A percentile compares a stretch with the other conserved stretches of the same genome.
phyloP scores from a whole-genome alignment of 352 stramenopile species.

The Phytophthora hybrid region DNA sequence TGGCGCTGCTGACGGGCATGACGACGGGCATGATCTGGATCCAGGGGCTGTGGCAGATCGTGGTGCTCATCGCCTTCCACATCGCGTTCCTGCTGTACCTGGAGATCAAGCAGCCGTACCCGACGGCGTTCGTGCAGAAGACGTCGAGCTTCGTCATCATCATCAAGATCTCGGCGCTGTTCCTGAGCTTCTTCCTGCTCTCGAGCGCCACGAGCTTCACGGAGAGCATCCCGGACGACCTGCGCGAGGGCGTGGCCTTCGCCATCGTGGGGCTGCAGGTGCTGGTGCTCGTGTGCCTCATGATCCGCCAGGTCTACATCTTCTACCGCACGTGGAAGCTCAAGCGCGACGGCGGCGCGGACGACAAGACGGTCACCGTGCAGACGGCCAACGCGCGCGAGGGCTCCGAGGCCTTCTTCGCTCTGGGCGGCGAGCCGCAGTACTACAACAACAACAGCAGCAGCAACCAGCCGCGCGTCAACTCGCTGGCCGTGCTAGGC shows the following conservation, averaged over 20 bases:
- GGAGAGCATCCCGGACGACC: constrained; percentile 70
- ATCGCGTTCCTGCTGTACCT: constrained; percentile 85
- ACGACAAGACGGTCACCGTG: constrained; percentile 65
- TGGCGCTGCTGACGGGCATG: constrained; percentile 79
- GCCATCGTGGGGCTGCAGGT: constrained; percentile 85
- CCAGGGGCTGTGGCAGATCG: constrained; percentile 76
- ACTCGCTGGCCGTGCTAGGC: constrained; percentile 49
- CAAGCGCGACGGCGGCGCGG: constrained; percentile 46
- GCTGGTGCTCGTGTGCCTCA: constrained; percentile 80
- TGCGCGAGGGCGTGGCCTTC: constrained; percentile 81
- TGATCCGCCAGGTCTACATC: constrained; percentile 88
- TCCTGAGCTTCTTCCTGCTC: constrained; percentile 84
- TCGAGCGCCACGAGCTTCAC: constrained; percentile 76
- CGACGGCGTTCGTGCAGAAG: constrained; percentile 84
- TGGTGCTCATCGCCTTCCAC: constrained; percentile 79
- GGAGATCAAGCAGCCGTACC: constrained; percentile 86
- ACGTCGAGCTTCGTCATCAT: constrained; percentile 91
- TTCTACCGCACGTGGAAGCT: constrained; percentile 91
- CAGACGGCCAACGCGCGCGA: constrained; percentile 60
- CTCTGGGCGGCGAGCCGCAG: constrained; percentile 45
- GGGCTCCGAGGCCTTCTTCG: constrained; percentile 60
- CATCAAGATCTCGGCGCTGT: constrained; percentile 90
- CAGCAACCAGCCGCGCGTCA: constrained; percentile 31
- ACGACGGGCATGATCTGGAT: constrained; percentile 87
- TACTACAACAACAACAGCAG: constrained; percentile 36